These are phyloP conservation scores for Cupressus sempervirens DNA, from an alignment of 75 land plant species.

Conservation along the genomic window DNA sequence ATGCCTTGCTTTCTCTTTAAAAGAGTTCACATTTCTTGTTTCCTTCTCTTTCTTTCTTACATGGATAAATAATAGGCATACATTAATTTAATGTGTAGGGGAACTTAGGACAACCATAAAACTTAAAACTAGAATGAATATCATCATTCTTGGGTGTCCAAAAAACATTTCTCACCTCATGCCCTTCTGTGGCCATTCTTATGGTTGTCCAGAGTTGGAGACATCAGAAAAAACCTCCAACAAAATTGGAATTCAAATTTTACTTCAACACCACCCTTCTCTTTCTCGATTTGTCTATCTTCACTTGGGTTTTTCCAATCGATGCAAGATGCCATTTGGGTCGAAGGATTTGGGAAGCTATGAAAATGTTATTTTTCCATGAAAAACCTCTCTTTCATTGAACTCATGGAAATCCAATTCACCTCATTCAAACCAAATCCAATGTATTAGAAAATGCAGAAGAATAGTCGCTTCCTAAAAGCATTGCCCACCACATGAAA, in stretches of 20 bases:
- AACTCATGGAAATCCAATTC: too few relatives aligned
- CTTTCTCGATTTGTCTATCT: constrained; percentile 31
- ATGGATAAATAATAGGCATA: too few relatives aligned
- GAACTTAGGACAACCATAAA: too few relatives aligned
- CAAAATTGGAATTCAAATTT: constrained; percentile 67
- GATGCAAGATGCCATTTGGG: background rate
- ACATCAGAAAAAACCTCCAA: constrained; percentile 66
- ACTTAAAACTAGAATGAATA: background rate
- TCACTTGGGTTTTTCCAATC: background rate
- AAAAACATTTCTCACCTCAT: constrained; percentile 31
- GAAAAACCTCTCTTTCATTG: too few relatives aligned
- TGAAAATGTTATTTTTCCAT: constrained; percentile 26
- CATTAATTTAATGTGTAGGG: background rate
- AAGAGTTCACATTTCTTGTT: too few relatives aligned
- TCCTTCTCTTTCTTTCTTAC: too few relatives aligned
- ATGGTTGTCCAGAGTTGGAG: constrained; percentile 70
- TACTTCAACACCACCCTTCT: constrained; percentile 8
- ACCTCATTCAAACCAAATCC: too few relatives aligned
- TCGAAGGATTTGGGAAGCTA: constrained; percentile 32
- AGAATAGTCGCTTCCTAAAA: too few relatives aligned
- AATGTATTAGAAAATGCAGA: too few relatives aligned
- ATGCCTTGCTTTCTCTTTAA: too few relatives aligned
- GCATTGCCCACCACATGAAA: too few relatives aligned
- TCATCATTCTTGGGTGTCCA: background rate
- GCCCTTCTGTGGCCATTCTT: constrained; percentile 78